Evolutionary conservation across 2,329 filamentous ascomycete genomes (phyloP).

Genomic region (Cytospora piceae): DNA sequence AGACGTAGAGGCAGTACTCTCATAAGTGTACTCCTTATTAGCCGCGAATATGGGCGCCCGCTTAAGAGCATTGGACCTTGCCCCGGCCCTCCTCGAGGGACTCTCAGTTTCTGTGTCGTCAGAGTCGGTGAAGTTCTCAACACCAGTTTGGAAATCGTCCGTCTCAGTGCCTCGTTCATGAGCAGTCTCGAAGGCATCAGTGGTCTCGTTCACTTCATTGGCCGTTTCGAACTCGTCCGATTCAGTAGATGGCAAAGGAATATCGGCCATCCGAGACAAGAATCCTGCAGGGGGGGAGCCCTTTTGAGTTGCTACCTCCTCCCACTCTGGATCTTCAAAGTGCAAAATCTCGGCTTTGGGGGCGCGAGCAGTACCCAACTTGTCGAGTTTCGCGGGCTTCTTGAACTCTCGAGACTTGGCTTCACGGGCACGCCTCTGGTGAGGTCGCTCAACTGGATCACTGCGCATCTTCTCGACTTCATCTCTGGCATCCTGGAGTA

Average conservation of each 20-base stretch:
- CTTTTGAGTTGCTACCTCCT: slow-evolving; percentile 61
- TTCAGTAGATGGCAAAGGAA: slow-evolving; percentile 37
- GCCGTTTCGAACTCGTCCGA: slow-evolving; percentile 80
- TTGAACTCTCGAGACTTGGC: slow-evolving; percentile 71
- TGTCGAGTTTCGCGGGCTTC: slow-evolving; percentile 67
- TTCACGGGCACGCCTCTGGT: slow-evolving; percentile 64
- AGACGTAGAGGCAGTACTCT: slow-evolving; percentile 89
- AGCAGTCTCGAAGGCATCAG: slow-evolving; percentile 67
- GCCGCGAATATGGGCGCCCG: slow-evolving; percentile 47
- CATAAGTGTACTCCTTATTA: slow-evolving; percentile 65
- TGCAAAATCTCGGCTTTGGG: slow-evolving; percentile 81
- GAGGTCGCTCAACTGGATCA: slow-evolving; percentile 44
- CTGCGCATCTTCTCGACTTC: slow-evolving; percentile 77
- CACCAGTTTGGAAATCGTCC: slow-evolving; percentile 93
- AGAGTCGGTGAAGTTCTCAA: slow-evolving; percentile 74
- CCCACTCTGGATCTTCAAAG: slow-evolving; percentile 84
- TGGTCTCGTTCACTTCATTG: slow-evolving; percentile 80
- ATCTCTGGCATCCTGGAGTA: slow-evolving; percentile 93
- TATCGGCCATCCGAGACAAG: slow-evolving; percentile 24
- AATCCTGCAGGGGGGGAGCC: slow-evolving; percentile 29
- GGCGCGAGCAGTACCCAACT: slow-evolving; percentile 76
- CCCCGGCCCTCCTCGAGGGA: slow-evolving; percentile 49
- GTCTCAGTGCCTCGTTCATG: slow-evolving; percentile 87
- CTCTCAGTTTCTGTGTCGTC: slow-evolving; percentile 89
- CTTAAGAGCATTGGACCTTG: slow-evolving; percentile 38